Conservation (phyloP, 345 rosid genomes). For the Orychophragmus violaceus region DNA sequence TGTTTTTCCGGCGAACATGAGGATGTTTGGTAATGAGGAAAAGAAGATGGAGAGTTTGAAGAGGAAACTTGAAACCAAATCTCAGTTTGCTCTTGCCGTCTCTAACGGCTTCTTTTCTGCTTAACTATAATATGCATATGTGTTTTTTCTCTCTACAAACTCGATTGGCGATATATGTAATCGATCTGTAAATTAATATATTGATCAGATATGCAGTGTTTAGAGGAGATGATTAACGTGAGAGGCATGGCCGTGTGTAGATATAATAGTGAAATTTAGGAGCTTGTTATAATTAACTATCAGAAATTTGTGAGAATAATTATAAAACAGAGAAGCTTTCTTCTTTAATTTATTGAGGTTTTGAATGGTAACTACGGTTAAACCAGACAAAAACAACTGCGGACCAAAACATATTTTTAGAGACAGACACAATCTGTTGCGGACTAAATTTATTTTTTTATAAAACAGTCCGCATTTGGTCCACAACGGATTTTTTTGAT, state of each 20-base stretch:
- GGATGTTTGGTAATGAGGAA: neutral
- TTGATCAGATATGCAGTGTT: neutral
- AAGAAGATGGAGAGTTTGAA: conserved; percentile 11
- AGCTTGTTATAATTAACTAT: neutral
- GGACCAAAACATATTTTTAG: too few species aligned
- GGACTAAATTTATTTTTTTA: too few species aligned
- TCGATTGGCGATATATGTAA: neutral
- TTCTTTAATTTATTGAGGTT: neutral
- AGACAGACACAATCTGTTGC: too few species aligned
- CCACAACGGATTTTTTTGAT: too few species aligned
- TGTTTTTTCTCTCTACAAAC: neutral
- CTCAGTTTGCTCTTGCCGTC: conserved; percentile 26
- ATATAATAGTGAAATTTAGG: too few species aligned
- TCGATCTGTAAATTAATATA: neutral
- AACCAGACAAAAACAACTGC: too few species aligned
- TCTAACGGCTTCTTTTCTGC: conserved; percentile 29
- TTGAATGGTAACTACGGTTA: too few species aligned
- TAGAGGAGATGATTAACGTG: neutral
- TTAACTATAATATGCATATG: neutral
- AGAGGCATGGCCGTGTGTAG: too few species aligned
- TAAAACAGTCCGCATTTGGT: too few species aligned
- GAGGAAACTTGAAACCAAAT: conserved; percentile 18
- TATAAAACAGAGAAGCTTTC: neutral
- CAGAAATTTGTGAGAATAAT: neutral
- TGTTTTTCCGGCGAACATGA: conserved; percentile 4